Base-by-base conservation (phyloP, 2,329 filamentous ascomycete species). In the Cercospora sp. region DNA sequence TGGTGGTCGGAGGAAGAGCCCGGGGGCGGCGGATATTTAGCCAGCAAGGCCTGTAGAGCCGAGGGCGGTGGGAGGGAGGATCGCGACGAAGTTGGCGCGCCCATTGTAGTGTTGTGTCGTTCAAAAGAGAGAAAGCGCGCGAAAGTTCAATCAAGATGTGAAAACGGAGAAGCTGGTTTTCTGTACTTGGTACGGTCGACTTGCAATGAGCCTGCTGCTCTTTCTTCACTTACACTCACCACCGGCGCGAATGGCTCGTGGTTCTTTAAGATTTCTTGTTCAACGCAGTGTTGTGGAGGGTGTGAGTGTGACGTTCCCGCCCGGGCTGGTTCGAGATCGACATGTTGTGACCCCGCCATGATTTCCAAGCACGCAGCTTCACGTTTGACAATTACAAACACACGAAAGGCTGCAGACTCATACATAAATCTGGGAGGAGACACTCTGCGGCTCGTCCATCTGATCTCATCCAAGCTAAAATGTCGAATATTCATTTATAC, bases 401-500 rank as follows among this genome's bases (percentile, higher is more conserved):
- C 36, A 12, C 5, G 6, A 53, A n/a, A 13, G 48, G 20, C 48
- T 55, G 23, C 20, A 6, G 23, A 16, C 23, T 9, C 12, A 10
- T 13, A 1, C 20, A 36, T 36, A 33, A 31, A 59, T 16, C 55
- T 13, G 30, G 2, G 36, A 59, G 16, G 36, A 20, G 26, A 16
- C 16, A 16, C n/a, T 13, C 31, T 16, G n/a, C 55, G 36, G n/a
- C 30, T 59, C 10, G 8, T 59, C 30, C 30, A 16, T 59, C 18
- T 23, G 0, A 6, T 3, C 9, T 13, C 28, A 0, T 31, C 3
- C 4, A 26, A 59, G 31, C 28, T 36, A n/a, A 8, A 31, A 59
- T 59, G 55, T 59, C 55, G 23, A 69, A 91, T 73, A 93, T 96
- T 75, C 90, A 89, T 53, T 87, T 96, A 31, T 96, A 95, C 83